phyloP scores from a whole-genome alignment of 345 rosid species.

The Eucalyptus tenuipes region DNA sequence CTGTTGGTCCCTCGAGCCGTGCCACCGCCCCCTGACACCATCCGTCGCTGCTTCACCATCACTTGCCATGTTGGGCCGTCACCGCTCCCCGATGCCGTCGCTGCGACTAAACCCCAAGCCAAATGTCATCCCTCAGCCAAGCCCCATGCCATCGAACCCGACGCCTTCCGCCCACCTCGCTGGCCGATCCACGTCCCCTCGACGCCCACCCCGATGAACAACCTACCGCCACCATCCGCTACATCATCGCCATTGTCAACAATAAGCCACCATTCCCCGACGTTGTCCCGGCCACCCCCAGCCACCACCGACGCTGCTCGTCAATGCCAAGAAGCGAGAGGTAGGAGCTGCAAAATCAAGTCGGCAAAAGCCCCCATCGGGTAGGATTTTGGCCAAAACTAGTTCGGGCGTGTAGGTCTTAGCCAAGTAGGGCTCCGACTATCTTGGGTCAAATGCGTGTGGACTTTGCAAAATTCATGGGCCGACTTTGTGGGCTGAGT shows the following conservation, averaged over 20 bases:
- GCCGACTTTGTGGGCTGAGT: too few species aligned
- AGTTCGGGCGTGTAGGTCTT: accelerated
- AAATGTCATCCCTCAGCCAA: too few species aligned
- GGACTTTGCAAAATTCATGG: too few species aligned
- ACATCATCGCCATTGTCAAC: accelerated
- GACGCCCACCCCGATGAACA: accelerated
- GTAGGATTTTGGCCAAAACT: too few species aligned
- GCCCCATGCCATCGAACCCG: accelerated
- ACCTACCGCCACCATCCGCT: accelerated
- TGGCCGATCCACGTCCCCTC: accelerated
- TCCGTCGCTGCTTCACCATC: accelerated
- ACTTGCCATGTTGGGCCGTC: accelerated
- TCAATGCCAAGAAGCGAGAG: accelerated
- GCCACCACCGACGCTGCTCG: accelerated
- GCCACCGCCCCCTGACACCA: accelerated
- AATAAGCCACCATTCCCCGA: accelerated
- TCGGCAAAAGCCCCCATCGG: accelerated
- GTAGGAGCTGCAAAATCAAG: accelerated
- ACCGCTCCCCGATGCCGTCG: accelerated
- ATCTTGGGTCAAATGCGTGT: too few species aligned
- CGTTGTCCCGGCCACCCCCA: accelerated
- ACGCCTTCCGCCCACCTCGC: accelerated
- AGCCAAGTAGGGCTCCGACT: accelerated
- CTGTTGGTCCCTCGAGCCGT: too few species aligned
- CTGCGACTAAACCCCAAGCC: accelerated